These are phyloP conservation scores for Termitomyces eurrhizus DNA, from an alignment of 768 basidiomycete species.

Conservation along the genomic window DNA sequence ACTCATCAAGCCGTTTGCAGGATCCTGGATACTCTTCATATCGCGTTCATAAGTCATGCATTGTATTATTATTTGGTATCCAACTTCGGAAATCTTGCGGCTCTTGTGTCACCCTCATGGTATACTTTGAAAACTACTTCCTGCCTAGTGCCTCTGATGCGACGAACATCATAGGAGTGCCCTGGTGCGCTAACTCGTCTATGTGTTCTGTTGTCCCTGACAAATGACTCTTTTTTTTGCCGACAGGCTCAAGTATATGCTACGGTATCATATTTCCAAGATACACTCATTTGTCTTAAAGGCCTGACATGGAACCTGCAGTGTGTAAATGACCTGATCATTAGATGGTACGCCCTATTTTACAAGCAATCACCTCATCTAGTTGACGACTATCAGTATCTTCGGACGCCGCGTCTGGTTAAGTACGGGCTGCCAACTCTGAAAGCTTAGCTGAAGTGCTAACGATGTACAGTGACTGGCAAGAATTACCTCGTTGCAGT, in stretches of 20 bases:
- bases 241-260: constrained; percentile 10
- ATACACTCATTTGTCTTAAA: neutral
- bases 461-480: constrained; percentile 14
- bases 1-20: neutral
- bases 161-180: constrained; percentile 5
- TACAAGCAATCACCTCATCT: no score
- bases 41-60: constrained; percentile 12
- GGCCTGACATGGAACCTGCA: neutral
- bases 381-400: constrained; percentile 12
- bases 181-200: constrained; percentile 1
- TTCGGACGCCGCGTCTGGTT: constrained; percentile 25
- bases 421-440: constrained; percentile 14
- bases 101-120: constrained; percentile 5
- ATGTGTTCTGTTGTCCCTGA: neutral
- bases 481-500: constrained; percentile 14
- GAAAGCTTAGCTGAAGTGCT: neutral
- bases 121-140: neutral
- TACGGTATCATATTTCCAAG: constrained; percentile 5
- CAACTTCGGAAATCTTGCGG: constrained; percentile 11
- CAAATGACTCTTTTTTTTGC: neutral
- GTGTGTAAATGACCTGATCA: constrained; percentile 24
- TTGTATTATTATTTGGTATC: constrained; percentile 15
- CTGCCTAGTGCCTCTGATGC: neutral
- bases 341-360: constrained; percentile 24
- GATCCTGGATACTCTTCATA: constrained; percentile 16